Base-by-base conservation (phyloP, 2,329 filamentous ascomycete genomes). In the Akanthomyces dipterigenus region DNA sequence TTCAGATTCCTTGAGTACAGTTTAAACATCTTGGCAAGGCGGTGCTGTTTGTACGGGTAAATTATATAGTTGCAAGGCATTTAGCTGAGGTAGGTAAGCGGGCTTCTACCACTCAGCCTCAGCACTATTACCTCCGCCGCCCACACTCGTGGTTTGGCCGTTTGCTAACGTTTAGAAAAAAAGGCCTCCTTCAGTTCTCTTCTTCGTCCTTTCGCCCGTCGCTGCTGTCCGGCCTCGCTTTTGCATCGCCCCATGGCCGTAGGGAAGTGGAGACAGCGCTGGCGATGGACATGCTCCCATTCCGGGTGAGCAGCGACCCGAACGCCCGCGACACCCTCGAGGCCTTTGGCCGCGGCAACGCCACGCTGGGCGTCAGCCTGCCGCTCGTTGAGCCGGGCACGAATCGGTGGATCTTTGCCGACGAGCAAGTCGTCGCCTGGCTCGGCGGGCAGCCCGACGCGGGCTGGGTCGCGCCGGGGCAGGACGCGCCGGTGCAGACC, bases 401-500 rank as follows among this genome's bases (percentile, higher is more conserved):
- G 20, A 54, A 60, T 18, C 34, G 20, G 9, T 59, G 56, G 56
- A 51, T 59, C 18, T 34, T 31, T 3, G 46, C 51, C 18, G 56
- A 59, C 36, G 56, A 59, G 56, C 56, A 51, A 18, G 46, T 59
- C 5, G n/a, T n/a, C 11, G 56, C 56, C 18, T 59, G 56, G 56
- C 56, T 51, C 5, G n/a, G 56, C 56, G 36, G 46, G 46, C 48
- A 24, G 12, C 38, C 46, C 46, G 56, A 51, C 24, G 34, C 48
- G 18, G 36, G 46, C 48, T 59, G 56, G 56, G 56, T 59, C 28
- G 56, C 56, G 34, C 56, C 56, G 18, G 56, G 56, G n/a, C 46
- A 34, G 56, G 46, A 43, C 24, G 28, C 45, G 22, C 34, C 46
- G 18, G n/a, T 59, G 36, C 22, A 24, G 46, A 51, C 56, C 22